These are phyloP conservation scores for Auriscalpium orientale DNA, from an alignment of 768 basidiomycete species.

Conservation along the genomic window DNA sequence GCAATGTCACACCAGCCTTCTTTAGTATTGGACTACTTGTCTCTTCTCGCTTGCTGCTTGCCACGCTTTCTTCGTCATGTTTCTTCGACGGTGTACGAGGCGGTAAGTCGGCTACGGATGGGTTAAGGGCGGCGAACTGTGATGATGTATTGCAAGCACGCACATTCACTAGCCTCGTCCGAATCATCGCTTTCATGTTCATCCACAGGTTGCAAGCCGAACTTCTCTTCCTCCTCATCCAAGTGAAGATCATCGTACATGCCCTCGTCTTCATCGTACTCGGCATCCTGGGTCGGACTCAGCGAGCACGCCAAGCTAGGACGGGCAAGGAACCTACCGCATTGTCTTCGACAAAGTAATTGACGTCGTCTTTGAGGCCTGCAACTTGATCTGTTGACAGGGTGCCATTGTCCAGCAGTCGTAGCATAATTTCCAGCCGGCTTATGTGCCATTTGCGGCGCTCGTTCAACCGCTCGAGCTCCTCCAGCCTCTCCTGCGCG, in stretches of 20 bases:
- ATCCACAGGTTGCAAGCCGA: slow-evolving; percentile 67
- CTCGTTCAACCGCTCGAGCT: slow-evolving; percentile 86
- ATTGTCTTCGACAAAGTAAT: slow-evolving; percentile 94
- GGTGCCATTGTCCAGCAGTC: slow-evolving; percentile 90
- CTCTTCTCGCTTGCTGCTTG: slow-evolving; percentile 69
- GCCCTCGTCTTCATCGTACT: slow-evolving; percentile 95
- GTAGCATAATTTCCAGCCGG: slow-evolving; percentile 86
- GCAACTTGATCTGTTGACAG: slow-evolving; percentile 74
- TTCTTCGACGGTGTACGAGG: slow-evolving; percentile 65
- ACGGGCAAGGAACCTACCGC: slow-evolving; percentile 50
- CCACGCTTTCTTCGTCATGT: slow-evolving; percentile 68
- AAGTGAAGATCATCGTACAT: slow-evolving; percentile 97
- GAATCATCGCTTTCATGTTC: slow-evolving; percentile 77
- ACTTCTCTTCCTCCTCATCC: slow-evolving; percentile 94
- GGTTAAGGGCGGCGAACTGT: slow-evolving; percentile 1
- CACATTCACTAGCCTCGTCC: slow-evolving; percentile 68
- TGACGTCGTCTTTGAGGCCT: slow-evolving; percentile 86
- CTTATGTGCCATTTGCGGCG: slow-evolving; percentile 92
- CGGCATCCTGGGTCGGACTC: slow-evolving; percentile 64
- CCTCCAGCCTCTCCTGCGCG: slow-evolving; percentile 65
- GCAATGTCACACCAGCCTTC: slow-evolving; percentile 58
- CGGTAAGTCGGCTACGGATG: slow-evolving; percentile 42
- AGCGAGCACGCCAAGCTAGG: background rate
- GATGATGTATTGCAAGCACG: slow-evolving; percentile 1
- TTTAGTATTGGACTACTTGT: slow-evolving; percentile 62